Evolutionary conservation across 345 rosid genomes (phyloP), one percentile per base, ranked within the genome.

Genomic region (Melaleuca alternifolia): DNA sequence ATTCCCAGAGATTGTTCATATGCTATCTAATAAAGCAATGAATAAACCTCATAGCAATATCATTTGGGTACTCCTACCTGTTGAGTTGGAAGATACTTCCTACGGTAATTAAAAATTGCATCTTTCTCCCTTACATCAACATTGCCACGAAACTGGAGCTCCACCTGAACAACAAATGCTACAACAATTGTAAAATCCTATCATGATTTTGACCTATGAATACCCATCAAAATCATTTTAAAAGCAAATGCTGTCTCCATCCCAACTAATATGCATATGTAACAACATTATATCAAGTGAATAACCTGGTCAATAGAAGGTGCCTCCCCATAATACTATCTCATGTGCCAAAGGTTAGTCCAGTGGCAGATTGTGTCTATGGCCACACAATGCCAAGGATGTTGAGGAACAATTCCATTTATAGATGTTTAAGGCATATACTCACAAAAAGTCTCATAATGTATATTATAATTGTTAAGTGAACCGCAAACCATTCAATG

Each of bases 81-180:
- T 84, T 93, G 96, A 52, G 99, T 96, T 61, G 99, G 99, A 88
- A 97, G 95, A 94, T 97, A 97, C 90, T 97, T 96, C 90, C 97
- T 95, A 79, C 97, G 92, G 85, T 95, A 97, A 90, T 97, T 96
- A 88, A 97, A 97, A 89, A 96, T 96, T 26, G 95, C 94, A 85
- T 97, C 95, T 83, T 91, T 91, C 91, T 93, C 97, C 86, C 91
- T 89, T 61, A 87, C 86, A 90, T 93, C 97, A 89, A 86, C 89
- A 86, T 90, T 93, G 53, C 94, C 96, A 85, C 89, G 94, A 90
- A 91, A 92, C 87, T 93, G 98, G 90, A 97, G 98, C 90, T 94
- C 95, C 93, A 96, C 99, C 99, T 97, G 91, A 87, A 54, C 85
- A 89, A 89, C 83, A 87, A 85, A 88, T 84, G 50, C 21, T 50